Base-by-base conservation (phyloP, 1,139 yeast genomes). In the Taphrina sp. region DNA sequence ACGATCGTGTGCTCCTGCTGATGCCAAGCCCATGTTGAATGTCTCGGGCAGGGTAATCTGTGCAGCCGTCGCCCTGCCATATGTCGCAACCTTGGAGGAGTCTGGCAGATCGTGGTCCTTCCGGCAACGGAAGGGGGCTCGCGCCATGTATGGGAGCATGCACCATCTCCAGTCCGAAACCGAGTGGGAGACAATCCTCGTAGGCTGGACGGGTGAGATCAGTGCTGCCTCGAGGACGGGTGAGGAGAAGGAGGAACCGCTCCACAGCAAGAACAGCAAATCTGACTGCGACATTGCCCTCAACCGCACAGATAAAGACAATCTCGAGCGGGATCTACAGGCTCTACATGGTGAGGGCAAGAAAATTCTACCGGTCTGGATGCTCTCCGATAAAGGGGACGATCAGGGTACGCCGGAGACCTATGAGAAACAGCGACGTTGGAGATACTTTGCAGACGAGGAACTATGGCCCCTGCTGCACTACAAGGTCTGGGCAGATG, bases 151-250 rank as follows among this genome's bases (percentile, higher is more conserved):
- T 66, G 81, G 95, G 5, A 82, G 95, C 3, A 79, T 85, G 61
- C 75, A 76, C 61, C 83, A 79, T 65, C 72, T 92, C 58, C 76
- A 62, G 7, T 78, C 81, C 51, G 80, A 80, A 43, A 78, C 89
- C 0, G 79, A 81, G 20, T 92, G 96, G 94, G 94, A 88, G 62
- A 83, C 90, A 45, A 86, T 88, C 61, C 72, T 88, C 59, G 82
- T 94, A 56, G 96, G 90, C 1, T 94, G 99, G 99, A 85, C 96
- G 0, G 98, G 98, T 24, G 97, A 89, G 69, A 74, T 89, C 61
- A 74, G 75, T 57, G 72, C 75, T 58, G 70, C 72, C 57, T 67
- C 69, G 51, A 68, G 64, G 54, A 60, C 65, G 44, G 64, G 64
- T 56, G 22, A 16, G 10, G 43, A 35, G 24, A 34, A 33, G 10